Evolutionary conservation across 2,329 filamentous ascomycete species (phyloP), one percentile per base, ranked within the genome.

Genomic region (Fusarium brevicatenulatum): DNA sequence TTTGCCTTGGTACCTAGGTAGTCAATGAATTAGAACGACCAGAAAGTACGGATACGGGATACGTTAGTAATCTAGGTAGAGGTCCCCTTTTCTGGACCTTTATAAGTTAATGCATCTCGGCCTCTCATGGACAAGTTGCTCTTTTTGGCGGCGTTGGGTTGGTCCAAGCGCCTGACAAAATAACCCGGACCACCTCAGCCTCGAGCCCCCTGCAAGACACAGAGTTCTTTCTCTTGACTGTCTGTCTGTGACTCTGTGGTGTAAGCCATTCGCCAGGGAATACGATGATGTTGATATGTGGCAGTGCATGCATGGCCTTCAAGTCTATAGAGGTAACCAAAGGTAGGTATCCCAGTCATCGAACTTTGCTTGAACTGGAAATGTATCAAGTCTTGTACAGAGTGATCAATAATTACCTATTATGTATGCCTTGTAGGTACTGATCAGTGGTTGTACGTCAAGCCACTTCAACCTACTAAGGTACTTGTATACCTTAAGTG

Each of bases 51-150:
- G 18, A 37, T 52, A 57, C 47, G 25, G 64, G 50, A 68, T 67
- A 57, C 52, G 58, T 46, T 46, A 28, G 43, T 69, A 69, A 58
- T 65, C 64, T 69, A 58, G 77, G 63, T 69, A 58, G 77, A 77
- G 76, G 73, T 78, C 77, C 76, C 78, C 78, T 78, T 78, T 79
- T 78, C 74, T 73, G 71, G 74, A 72, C 62, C 74, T 77, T 63
- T 25, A 25, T 63, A 69, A 58, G 66, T 69, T 58, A 68, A 77
- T 66, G 73, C 72, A 73, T 77, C 66, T 66, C 65, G 68, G 66
- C 69, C 66, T 65, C 63, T 73, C 74, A 72, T 74, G 74, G 71
- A 77, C 78, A 73, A 72, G 72, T 77, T 75, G 72, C 77, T 77
- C 70, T 66, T 76, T 75, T 72, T 68, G 71, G 73, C 65, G 65